phyloP scores from a whole-genome alignment of 2,329 filamentous ascomycete genomes.

The Fusarium longipes region DNA sequence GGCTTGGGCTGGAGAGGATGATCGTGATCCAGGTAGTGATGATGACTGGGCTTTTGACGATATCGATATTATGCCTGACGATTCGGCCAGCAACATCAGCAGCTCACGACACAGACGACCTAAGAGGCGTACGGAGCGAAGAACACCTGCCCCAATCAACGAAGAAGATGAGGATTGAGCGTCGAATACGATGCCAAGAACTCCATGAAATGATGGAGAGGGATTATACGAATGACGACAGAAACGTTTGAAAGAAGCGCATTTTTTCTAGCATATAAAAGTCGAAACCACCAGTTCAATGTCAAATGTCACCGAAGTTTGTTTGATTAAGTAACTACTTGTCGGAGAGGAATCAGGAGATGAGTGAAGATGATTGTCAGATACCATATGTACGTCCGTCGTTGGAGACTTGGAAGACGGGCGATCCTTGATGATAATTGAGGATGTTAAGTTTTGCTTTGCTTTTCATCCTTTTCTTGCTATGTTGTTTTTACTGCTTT shows the following conservation, averaged over 20 bases:
- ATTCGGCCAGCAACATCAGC: conserved; percentile 83
- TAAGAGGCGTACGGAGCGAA: conserved; percentile 74
- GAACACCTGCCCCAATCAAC: conserved; percentile 78
- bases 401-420: conserved; percentile 1
- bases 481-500: conserved; percentile 20
- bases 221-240: conserved; percentile 33
- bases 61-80: conserved; percentile 77
- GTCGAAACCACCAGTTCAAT: conserved; percentile 32
- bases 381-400: conserved; percentile 45
- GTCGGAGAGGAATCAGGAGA: conserved; percentile 16
- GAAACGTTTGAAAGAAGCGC: conserved; percentile 36
- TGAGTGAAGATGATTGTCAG: conserved; percentile 39
- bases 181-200: conserved; percentile 9
- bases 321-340: conserved; percentile 36
- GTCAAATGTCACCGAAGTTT: conserved; percentile 33
- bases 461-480: conserved; percentile 13
- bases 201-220: conserved; percentile 4
- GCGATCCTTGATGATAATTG: conserved; percentile 3
- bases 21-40: conserved; percentile 64
- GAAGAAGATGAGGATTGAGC: conserved; percentile 74
- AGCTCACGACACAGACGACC: conserved; percentile 74
- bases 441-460: conserved; percentile 11
- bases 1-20: conserved; percentile 53
- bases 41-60: conserved; percentile 70
- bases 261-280: conserved; percentile 37